Percentiles rank a stretch among this genome's conserved stretches.
phyloP scores from a whole-genome alignment of 1,284 basidiomycete species.

The Ceratobasidium sp. region DNA sequence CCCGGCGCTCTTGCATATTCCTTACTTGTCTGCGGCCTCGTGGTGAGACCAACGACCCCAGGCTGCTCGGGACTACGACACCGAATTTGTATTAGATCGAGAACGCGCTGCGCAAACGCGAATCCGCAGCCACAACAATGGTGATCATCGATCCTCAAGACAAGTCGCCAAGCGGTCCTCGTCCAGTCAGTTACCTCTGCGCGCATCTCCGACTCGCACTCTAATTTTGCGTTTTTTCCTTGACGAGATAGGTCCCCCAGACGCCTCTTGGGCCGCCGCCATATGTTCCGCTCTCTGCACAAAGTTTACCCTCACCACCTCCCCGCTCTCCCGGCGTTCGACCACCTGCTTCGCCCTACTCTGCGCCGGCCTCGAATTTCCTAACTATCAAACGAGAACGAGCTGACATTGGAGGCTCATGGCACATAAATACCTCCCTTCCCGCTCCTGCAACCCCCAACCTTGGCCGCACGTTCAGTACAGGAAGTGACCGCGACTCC shows the following conservation, averaged over 20 bases:
- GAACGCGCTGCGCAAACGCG: constrained; percentile 1
- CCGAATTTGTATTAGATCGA: constrained; percentile 6
- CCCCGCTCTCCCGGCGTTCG: constrained; percentile 24
- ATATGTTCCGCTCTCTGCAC: constrained; percentile 19
- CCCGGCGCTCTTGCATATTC: background rate
- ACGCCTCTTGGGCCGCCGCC: background rate
- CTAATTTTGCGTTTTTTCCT: background rate
- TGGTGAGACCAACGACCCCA: constrained; percentile 12
- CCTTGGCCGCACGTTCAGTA: constrained; percentile 9
- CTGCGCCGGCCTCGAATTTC: constrained; percentile 30
- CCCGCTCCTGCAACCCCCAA: background rate
- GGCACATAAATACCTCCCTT: constrained; percentile 37
- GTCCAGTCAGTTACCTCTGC: background rate
- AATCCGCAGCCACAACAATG: constrained; percentile 37
- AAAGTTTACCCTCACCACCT: constrained; percentile 1
- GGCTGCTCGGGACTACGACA: background rate
- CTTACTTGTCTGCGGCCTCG: background rate
- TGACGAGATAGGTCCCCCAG: constrained; percentile 5
- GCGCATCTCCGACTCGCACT: background rate
- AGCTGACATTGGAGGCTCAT: constrained; percentile 35
- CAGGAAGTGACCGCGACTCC: background rate
- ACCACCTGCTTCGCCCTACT: constrained; percentile 23
- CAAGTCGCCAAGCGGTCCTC: constrained; percentile 26
- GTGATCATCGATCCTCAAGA: constrained; percentile 22
- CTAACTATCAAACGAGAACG: constrained; percentile 34